A percentile compares a stretch with the other conserved stretches of the same genome.
Conservation (phyloP, 2,329 filamentous ascomycete species). For the Fusarium sp. region DNA sequence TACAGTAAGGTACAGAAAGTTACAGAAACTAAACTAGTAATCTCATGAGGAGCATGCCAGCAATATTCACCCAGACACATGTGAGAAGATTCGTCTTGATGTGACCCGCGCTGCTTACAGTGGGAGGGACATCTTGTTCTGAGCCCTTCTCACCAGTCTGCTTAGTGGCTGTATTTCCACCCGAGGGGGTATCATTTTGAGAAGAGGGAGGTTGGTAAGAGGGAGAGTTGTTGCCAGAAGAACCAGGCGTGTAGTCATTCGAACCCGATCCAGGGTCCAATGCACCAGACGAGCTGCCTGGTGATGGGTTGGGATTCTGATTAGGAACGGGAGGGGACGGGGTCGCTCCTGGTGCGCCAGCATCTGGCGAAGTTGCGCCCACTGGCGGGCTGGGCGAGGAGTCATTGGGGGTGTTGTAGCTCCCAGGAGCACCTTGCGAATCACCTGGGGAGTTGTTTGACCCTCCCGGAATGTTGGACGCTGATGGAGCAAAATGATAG, state of each 20-base stretch:
- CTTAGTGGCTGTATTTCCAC: neutral
- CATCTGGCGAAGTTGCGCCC: neutral
- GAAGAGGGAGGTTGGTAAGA: neutral
- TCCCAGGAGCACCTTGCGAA: neutral
- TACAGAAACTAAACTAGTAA: neutral
- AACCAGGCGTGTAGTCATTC: neutral
- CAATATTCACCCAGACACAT: neutral
- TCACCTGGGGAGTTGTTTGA: neutral
- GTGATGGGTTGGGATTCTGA: neutral
- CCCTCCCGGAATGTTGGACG: neutral
- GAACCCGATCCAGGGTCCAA: neutral
- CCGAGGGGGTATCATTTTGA: neutral
- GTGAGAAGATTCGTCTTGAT: neutral
- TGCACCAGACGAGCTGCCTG: neutral
- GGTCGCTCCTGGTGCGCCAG: accelerated
- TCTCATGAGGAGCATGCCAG: neutral
- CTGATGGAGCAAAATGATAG: neutral
- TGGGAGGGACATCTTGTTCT: neutral
- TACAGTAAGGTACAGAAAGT: neutral
- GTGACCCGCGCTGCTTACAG: neutral
- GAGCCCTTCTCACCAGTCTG: neutral
- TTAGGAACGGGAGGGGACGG: neutral
- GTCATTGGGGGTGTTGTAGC: neutral
- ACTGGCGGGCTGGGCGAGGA: neutral
- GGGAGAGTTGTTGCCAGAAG: neutral